Evolutionary conservation across 768 basidiomycete genomes (phyloP).

Genomic region (Podaxis sp.): DNA sequence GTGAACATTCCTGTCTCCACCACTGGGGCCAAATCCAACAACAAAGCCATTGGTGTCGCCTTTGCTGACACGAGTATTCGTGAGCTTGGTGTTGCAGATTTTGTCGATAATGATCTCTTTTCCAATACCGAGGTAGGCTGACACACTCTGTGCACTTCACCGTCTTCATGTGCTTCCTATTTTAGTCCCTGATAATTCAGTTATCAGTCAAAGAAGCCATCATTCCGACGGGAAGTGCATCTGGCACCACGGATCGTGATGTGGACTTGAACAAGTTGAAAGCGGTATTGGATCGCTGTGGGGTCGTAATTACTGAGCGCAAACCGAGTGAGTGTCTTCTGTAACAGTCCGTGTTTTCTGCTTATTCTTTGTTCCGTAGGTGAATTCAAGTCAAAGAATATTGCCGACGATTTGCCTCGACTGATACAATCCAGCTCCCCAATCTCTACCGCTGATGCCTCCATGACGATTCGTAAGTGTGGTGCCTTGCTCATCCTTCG

Average conservation of each 20-base stretch:
- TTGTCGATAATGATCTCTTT: slow-evolving; percentile 91
- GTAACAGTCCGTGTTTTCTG: neutral
- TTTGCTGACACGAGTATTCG: slow-evolving; percentile 88
- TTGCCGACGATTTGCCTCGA: slow-evolving; percentile 75
- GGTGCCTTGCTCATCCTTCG: neutral
- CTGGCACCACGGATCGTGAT: slow-evolving; percentile 75
- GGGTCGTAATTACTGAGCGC: slow-evolving; percentile 85
- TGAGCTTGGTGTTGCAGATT: slow-evolving; percentile 86
- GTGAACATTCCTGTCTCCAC: slow-evolving; percentile 40
- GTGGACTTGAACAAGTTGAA: slow-evolving; percentile 85
- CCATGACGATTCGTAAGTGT: slow-evolving; percentile 50
- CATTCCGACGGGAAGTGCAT: slow-evolving; percentile 66
- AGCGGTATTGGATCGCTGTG: slow-evolving; percentile 84
- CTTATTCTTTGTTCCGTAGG: slow-evolving; percentile 36
- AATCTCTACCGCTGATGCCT: slow-evolving; percentile 42
- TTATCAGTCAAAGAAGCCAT: slow-evolving; percentile 97
- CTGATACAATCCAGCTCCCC: slow-evolving; percentile 49
- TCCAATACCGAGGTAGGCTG: slow-evolving; percentile 83
- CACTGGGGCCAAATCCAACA: slow-evolving; percentile 50
- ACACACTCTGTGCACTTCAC: neutral
- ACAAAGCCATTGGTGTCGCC: slow-evolving; percentile 77
- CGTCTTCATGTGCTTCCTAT: neutral
- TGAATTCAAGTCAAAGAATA: slow-evolving; percentile 78
- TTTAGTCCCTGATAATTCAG: slow-evolving; percentile 89
- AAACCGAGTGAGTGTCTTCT: slow-evolving; percentile 62